Evolutionary conservation across 345 rosid genomes (phyloP).

Genomic region (Linum lewisii): DNA sequence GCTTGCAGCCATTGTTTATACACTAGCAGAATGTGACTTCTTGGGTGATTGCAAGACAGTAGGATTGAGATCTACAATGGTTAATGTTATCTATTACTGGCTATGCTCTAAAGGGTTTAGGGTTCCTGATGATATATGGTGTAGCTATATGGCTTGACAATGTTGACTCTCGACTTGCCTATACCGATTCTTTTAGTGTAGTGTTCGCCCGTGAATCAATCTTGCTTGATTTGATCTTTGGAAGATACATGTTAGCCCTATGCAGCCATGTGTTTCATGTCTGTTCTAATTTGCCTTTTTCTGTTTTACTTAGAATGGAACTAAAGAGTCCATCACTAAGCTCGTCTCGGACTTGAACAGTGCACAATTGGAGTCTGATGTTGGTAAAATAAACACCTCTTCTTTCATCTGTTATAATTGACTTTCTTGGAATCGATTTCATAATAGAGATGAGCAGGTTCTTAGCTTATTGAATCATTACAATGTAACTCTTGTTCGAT

Average conservation of each 20-base stretch:
- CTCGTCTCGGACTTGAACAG: conserved; percentile 83
- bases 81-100: too few species aligned
- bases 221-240: too few species aligned
- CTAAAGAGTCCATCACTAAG: conserved; percentile 79
- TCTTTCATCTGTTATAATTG: too few species aligned
- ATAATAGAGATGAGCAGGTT: too few species aligned
- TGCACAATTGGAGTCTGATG: conserved; percentile 80
- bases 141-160: too few species aligned
- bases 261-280: not conserved
- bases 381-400: conserved; percentile 41
- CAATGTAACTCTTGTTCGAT: too few species aligned
- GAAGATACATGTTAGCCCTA: too few species aligned
- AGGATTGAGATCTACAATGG: not conserved
- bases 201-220: too few species aligned
- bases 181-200: too few species aligned
- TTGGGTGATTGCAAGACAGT: too few species aligned
- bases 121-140: not conserved
- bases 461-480: not conserved
- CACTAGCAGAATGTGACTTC: not conserved
- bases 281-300: conserved; percentile 8
- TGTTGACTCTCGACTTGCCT: too few species aligned
- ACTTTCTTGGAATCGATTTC: too few species aligned
- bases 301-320: conserved; percentile 60
- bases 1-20: not conserved
- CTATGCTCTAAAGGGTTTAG: not conserved